Conservation (phyloP, 768 basidiomycete genomes). For the Trametes gibbosa region DNA sequence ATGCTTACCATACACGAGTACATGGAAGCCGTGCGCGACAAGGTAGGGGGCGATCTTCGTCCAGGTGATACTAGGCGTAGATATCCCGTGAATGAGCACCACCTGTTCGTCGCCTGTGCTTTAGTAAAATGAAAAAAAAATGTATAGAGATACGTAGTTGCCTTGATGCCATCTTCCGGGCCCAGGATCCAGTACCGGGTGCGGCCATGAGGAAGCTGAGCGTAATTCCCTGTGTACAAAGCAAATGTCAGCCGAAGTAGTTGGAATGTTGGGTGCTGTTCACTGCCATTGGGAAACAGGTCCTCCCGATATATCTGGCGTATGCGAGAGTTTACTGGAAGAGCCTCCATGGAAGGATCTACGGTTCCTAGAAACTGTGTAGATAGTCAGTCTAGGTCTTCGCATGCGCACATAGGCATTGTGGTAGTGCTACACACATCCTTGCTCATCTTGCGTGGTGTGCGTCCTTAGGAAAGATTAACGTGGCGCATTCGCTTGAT, state of each 20-base stretch:
- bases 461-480: too few species aligned
- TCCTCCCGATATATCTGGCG: conserved; percentile 32
- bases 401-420: too few species aligned
- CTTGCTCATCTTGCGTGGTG: too few species aligned
- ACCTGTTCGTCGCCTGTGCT: conserved; percentile 43
- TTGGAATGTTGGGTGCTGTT: too few species aligned
- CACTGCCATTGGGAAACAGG: conserved; percentile 28
- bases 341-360: conserved; percentile 26
- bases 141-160: conserved; percentile 23
- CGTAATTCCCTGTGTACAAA: conserved; percentile 55
- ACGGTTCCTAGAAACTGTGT: conserved; percentile 22
- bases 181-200: conserved; percentile 73
- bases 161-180: conserved; percentile 66
- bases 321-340: conserved; percentile 19
- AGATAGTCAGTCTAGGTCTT: not conserved
- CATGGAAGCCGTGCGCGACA: conserved; percentile 60
- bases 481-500: too few species aligned
- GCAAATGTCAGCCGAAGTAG: too few species aligned
- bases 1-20: conserved; percentile 67
- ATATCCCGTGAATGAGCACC: conserved; percentile 74
- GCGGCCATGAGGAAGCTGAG: conserved; percentile 58
- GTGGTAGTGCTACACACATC: too few species aligned
- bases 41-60: conserved; percentile 65
- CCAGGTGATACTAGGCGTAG: conserved; percentile 73
- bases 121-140: not conserved